phyloP scores from a whole-genome alignment of 1,284 basidiomycete genomes.

The Entoloma clypeatum region DNA sequence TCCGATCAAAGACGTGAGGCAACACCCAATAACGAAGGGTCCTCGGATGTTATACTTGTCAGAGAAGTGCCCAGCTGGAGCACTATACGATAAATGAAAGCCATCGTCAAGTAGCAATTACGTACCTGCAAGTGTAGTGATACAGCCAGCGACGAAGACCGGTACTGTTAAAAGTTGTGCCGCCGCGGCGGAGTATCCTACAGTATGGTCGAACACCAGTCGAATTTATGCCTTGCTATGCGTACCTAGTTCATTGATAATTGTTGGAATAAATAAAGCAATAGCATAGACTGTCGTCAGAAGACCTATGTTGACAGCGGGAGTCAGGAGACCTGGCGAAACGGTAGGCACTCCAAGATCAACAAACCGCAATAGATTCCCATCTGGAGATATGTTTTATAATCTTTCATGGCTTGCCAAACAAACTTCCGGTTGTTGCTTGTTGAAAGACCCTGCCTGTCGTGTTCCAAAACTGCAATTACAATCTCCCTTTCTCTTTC shows the following conservation, averaged over 20 bases:
- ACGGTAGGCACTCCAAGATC: neutral
- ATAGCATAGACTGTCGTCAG: constrained; percentile 55
- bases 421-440: constrained; percentile 35
- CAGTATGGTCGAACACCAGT: neutral
- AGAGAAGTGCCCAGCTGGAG: constrained; percentile 36
- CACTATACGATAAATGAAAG: neutral
- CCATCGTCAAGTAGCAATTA: neutral
- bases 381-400: constrained; percentile 39
- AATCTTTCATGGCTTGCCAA: constrained; percentile 34
- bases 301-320: constrained; percentile 26
- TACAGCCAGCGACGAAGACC: constrained; percentile 43
- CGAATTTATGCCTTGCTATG: neutral
- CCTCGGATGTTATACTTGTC: constrained; percentile 41
- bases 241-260: constrained; percentile 45
- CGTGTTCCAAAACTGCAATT: constrained; percentile 36
- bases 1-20: constrained; percentile 39
- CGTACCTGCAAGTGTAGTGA: constrained; percentile 35
- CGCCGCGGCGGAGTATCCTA: constrained; percentile 47
- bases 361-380: constrained; percentile 41
- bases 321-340: neutral
- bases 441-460: constrained; percentile 32
- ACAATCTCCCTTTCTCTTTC: constrained; percentile 33
- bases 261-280: constrained; percentile 56
- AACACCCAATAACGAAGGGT: constrained; percentile 39
- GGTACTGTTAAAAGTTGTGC: constrained; percentile 59